A percentile compares a stretch with the other conserved stretches of the same genome.
Conservation (phyloP, 2,329 filamentous ascomycete species). For the Venturiaceae sp. region DNA sequence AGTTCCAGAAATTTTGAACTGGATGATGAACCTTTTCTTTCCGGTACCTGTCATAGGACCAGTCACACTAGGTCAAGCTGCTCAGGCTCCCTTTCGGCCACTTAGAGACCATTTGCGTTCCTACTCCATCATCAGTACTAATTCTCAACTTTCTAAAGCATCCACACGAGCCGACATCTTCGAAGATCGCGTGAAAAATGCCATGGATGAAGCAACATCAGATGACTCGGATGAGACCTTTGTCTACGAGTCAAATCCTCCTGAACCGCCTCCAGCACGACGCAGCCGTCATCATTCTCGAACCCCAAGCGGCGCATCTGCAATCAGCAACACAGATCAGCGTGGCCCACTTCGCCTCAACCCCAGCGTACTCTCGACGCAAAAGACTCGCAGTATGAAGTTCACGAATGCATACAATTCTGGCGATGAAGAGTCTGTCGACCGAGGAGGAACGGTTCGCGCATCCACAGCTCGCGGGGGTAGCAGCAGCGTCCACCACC, state of each 20-base stretch:
- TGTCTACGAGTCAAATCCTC: constrained; percentile 95
- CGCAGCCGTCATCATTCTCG: constrained; percentile 81
- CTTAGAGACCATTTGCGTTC: constrained; percentile 11
- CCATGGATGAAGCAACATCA: constrained; percentile 90
- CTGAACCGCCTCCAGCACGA: constrained; percentile 40
- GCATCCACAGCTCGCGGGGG: constrained; percentile 13
- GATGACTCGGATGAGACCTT: constrained; percentile 98
- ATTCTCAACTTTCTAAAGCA: constrained; percentile 35
- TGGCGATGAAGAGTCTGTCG: constrained; percentile 34
- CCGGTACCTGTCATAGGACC: too few species aligned
- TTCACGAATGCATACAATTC: constrained; percentile 66
- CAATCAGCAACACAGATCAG: constrained; percentile 55
- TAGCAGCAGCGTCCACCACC: constrained; percentile 55
- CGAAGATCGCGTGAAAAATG: constrained; percentile 91
- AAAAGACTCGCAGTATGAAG: constrained; percentile 92
- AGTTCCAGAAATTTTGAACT: neutral
- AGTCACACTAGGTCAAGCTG: neutral
- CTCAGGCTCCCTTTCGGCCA: neutral
- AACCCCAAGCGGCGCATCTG: constrained; percentile 86
- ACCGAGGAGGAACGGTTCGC: constrained; percentile 29
- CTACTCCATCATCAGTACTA: constrained; percentile 11
- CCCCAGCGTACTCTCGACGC: constrained; percentile 43
- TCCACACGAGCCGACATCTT: constrained; percentile 98
- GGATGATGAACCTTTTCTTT: constrained; percentile 4
- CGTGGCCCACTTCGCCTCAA: constrained; percentile 18